These are phyloP conservation scores for Trichosporon sp. DNA, from an alignment of 1,284 basidiomycete species.

Conservation along the genomic window DNA sequence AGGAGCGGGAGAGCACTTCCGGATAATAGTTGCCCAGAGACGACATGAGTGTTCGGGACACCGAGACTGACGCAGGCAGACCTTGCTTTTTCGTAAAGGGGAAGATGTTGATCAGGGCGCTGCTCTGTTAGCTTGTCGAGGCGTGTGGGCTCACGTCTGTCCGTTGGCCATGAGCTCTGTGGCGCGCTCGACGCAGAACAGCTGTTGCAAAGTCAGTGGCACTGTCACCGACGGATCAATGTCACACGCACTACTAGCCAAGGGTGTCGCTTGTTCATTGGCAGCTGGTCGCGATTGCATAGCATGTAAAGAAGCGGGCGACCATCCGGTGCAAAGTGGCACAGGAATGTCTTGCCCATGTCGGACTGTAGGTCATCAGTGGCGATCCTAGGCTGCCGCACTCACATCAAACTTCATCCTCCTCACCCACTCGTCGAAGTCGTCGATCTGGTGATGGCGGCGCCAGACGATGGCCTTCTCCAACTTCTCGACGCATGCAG, in stretches of 20 bases:
- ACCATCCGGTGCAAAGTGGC: not conserved
- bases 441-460: not conserved
- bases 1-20: slow-evolving; percentile 30
- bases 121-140: slow-evolving; percentile 21
- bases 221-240: not conserved
- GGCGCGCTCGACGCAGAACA: slow-evolving; percentile 12
- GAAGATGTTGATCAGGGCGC: slow-evolving; percentile 27
- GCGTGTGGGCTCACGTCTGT: not conserved
- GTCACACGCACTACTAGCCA: not conserved
- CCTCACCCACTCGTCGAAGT: not conserved
- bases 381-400: not conserved
- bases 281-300: slow-evolving; percentile 1
- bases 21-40: slow-evolving; percentile 32
- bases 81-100: slow-evolving; percentile 42
- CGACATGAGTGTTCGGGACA: slow-evolving; percentile 28
- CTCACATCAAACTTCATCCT: slow-evolving; percentile 4
- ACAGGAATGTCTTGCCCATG: slow-evolving; percentile 5
- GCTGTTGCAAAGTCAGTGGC: not conserved
- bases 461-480: slow-evolving; percentile 3
- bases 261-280: not conserved
- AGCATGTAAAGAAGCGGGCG: not conserved
- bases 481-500: not conserved
- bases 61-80: slow-evolving; percentile 31
- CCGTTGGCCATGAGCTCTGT: slow-evolving; percentile 35
- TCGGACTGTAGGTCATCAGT: not conserved